phyloP scores from a whole-genome alignment of 2,329 filamentous ascomycete genomes.

The Mycosphaerella sp. region DNA sequence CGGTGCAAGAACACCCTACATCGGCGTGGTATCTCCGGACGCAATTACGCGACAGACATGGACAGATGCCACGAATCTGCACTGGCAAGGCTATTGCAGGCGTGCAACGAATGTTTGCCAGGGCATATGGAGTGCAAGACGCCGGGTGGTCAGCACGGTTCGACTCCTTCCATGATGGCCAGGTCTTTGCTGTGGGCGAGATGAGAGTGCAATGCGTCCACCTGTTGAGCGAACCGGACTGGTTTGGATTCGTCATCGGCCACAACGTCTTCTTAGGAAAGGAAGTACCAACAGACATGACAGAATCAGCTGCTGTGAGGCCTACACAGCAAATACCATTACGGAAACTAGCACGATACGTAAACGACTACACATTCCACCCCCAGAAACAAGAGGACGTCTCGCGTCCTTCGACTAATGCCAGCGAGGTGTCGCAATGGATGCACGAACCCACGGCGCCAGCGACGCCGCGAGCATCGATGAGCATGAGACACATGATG shows the following conservation, averaged over 20 bases:
- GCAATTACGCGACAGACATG: constrained; percentile 35
- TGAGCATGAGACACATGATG: constrained; percentile 10
- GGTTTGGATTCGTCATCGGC: constrained; percentile 53
- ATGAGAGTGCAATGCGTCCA: constrained; percentile 46
- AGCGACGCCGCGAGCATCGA: constrained; percentile 6
- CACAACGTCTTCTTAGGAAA: constrained; percentile 36
- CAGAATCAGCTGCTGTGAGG: constrained; percentile 3
- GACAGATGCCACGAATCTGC: constrained; percentile 41
- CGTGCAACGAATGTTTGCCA: constrained; percentile 48
- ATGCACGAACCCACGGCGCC: constrained; percentile 10
- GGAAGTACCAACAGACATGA: constrained; percentile 1
- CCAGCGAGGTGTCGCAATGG: constrained; percentile 13
- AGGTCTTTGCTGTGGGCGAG: constrained; percentile 47
- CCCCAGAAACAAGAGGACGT: constrained; percentile 5
- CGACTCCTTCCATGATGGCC: constrained; percentile 51
- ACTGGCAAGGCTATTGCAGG: constrained; percentile 50
- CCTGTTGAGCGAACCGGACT: constrained; percentile 56
- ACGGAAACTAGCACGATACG: constrained; percentile 8
- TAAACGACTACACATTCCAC: constrained; percentile 5
- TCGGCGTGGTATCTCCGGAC: constrained; percentile 53
- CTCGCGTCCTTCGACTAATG: constrained; percentile 9
- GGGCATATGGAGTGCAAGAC: constrained; percentile 42
- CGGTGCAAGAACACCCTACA: constrained; percentile 56
- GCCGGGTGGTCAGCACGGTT: constrained; percentile 46
- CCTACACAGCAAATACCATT: constrained; percentile 5